phyloP scores from a whole-genome alignment of 2,329 filamentous ascomycete genomes.

The Aureobasidium mangrovei region DNA sequence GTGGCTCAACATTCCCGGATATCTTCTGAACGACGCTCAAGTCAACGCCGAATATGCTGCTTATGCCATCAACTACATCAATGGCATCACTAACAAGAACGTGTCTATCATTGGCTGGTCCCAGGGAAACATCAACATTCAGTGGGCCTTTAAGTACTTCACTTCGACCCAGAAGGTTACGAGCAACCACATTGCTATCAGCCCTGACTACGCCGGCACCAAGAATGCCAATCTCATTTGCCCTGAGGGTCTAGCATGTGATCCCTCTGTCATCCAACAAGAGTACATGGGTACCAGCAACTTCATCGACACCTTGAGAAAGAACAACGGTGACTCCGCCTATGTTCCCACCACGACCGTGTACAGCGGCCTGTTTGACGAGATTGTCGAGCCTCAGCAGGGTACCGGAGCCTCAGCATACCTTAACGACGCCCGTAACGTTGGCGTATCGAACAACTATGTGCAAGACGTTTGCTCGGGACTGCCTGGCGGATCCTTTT shows the following conservation, averaged over 20 bases:
- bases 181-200: slow-evolving; percentile 45
- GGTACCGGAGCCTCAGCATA: slow-evolving; percentile 41
- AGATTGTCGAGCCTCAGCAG: slow-evolving; percentile 44
- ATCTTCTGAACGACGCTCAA: slow-evolving; percentile 42
- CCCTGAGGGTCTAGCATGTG: slow-evolving; percentile 23
- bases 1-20: slow-evolving; percentile 47
- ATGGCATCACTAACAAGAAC: slow-evolving; percentile 31
- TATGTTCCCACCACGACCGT: slow-evolving; percentile 49
- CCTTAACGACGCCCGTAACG: slow-evolving; percentile 33
- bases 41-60: slow-evolving; percentile 47
- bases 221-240: slow-evolving; percentile 29
- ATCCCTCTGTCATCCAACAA: slow-evolving; percentile 41
- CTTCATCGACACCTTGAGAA: slow-evolving; percentile 36
- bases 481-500: slow-evolving; percentile 36
- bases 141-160: slow-evolving; percentile 53
- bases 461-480: slow-evolving; percentile 37
- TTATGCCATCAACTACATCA: slow-evolving; percentile 51
- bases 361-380: slow-evolving; percentile 41
- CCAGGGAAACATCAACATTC: slow-evolving; percentile 46
- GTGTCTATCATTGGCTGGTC: slow-evolving; percentile 46
- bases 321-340: slow-evolving; percentile 40
- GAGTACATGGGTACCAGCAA: slow-evolving; percentile 31
- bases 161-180: slow-evolving; percentile 39
- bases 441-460: slow-evolving; percentile 44
- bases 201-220: slow-evolving; percentile 46